Evolutionary conservation across 164 flowering plant species (phyloP), one percentile per base, ranked within the genome.

Genomic region (Taxillus chinensis): DNA sequence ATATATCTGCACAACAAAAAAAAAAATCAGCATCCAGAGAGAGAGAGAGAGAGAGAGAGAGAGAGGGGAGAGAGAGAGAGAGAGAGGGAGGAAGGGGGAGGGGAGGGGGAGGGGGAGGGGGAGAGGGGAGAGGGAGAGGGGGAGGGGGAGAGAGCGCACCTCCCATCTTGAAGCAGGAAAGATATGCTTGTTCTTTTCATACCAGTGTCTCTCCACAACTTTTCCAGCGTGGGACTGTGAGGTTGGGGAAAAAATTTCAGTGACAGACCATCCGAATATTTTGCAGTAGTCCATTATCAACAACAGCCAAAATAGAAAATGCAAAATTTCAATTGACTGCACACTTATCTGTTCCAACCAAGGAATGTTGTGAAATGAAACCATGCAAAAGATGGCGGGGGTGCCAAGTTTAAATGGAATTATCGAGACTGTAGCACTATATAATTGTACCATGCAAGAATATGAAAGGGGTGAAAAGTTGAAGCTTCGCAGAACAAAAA

Each of bases 151-250:
- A 73, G 60, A 67, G 62, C 8, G 9, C 60, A 89, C 95, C 95
- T 95, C 99, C 99, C 99, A 93, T 86, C 99, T 79, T 43, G 97
- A 93, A 69, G 97, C 97, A 57, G 99, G 99, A 72, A 93, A 93
- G 17, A 90, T 93, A 70, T 93, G 97, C 75, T 93, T 90, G 79
- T 90, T 93, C 82, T 90, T 93, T 66, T 93, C 99, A 43, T 91
- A 93, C 97, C 99, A 93, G 67, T 93, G 99, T 78, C 99, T 86
- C 78, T 93, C 99, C 14, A 93, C 99, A 65, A 93, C 99, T 76
- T 93, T 93, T 42, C 97, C 97, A 64, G 99, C 99, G 75, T 93
- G 99, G 7, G 99, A 93, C 99, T 93, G 83, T 65, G 17, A 8
- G 7, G 13, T 38, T 42, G 9, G 41, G 13, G 39, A 46, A 10